These are phyloP conservation scores for Ophiostoma montium DNA, from an alignment of 2,329 filamentous ascomycete genomes.

Conservation along the genomic window DNA sequence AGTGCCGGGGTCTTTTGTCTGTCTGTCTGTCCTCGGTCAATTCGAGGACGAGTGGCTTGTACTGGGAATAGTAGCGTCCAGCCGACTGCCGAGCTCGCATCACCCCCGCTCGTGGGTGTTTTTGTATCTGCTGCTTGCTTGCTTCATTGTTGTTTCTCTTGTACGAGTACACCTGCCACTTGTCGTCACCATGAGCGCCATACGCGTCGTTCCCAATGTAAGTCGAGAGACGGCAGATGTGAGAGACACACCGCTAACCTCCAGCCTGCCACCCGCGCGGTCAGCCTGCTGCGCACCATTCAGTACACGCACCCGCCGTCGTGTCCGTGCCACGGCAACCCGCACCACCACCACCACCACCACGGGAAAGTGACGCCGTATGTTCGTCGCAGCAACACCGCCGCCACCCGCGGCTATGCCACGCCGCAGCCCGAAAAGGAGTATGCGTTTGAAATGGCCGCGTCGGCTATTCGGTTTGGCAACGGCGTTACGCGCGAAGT, in stretches of 20 bases:
- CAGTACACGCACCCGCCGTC: constrained; percentile 77
- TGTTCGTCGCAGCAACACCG: constrained; percentile 17
- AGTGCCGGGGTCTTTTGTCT: too few species aligned
- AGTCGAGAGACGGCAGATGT: constrained; percentile 11
- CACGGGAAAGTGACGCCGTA: constrained; percentile 39
- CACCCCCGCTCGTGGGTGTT: too few species aligned
- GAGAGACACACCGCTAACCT: background rate
- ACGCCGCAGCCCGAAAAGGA: constrained; percentile 75
- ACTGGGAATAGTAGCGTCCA: too few species aligned
- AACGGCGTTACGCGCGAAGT: constrained; percentile 90
- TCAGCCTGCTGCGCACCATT: constrained; percentile 70
- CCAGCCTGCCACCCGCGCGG: constrained; percentile 48
- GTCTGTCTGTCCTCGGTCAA: too few species aligned
- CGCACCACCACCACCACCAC: constrained; percentile 58
- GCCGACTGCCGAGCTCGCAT: too few species aligned
- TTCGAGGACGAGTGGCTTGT: too few species aligned
- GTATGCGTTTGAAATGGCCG: constrained; percentile 98
- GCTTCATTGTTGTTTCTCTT: too few species aligned
- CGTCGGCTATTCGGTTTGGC: constrained; percentile 86
- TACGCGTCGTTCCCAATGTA: constrained; percentile 23
- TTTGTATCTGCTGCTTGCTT: too few species aligned
- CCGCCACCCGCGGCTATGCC: constrained; percentile 44
- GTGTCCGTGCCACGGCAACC: constrained; percentile 89
- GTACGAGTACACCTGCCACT: too few species aligned
- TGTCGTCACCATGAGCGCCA: constrained; percentile 6